Percentiles rank a stretch among this genome's conserved stretches.
phyloP scores from a whole-genome alignment of 306 rosid species.

The Quercus bicolor region DNA sequence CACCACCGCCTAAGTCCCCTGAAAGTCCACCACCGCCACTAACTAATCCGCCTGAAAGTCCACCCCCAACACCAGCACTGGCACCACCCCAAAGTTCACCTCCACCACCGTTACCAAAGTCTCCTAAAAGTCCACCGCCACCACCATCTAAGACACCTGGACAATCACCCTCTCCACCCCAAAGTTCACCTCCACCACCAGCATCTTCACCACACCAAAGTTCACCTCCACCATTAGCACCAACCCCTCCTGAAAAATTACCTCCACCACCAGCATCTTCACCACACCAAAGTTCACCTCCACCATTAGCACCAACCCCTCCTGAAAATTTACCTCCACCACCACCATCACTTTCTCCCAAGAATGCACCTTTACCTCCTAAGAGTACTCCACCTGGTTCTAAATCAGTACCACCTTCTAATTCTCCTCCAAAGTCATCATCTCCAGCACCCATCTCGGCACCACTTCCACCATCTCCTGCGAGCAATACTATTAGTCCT shows the following conservation, averaged over 20 bases:
- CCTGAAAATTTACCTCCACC: conserved; percentile 23
- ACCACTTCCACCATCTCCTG: conserved; percentile 41
- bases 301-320: conserved; percentile 28
- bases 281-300: conserved; percentile 8
- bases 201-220: conserved; percentile 4
- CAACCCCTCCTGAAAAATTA: conserved; percentile 6
- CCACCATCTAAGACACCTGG: conserved; percentile 17
- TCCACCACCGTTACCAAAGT: conserved; percentile 22
- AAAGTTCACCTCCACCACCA: conserved; percentile 32
- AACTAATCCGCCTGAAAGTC: neutral
- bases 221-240: conserved; percentile 32
- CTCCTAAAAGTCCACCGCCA: conserved; percentile 34
- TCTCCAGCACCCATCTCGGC: conserved; percentile 35
- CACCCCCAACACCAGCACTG: conserved; percentile 24
- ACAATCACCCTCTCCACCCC: neutral
- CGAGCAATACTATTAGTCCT: conserved; percentile 16
- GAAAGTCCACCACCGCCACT: conserved; percentile 36
- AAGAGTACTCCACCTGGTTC: conserved; percentile 30
- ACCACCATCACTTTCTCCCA: conserved; percentile 22
- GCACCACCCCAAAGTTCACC: conserved; percentile 16
- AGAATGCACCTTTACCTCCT: conserved; percentile 41
- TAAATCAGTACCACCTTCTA: conserved; percentile 32
- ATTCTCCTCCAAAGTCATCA: conserved; percentile 37
- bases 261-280: conserved; percentile 18
- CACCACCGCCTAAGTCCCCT: conserved; percentile 36